These are phyloP conservation scores for Extremus antarcticus DNA, from an alignment of 495 filamentous ascomycete genomes.

Conservation along the genomic window DNA sequence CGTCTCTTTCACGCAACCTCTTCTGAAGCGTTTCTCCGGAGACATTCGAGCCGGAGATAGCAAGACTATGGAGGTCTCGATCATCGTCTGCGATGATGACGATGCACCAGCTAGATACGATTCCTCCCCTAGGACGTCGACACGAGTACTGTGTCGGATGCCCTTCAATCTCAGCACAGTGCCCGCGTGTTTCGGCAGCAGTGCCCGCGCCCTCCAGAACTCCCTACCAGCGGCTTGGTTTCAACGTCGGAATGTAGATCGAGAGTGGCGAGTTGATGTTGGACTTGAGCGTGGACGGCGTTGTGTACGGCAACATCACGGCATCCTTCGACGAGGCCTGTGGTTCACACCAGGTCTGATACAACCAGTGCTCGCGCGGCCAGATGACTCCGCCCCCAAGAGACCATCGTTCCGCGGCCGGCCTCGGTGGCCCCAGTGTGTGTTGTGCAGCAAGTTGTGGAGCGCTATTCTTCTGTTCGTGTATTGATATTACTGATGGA, in stretches of 20 bases:
- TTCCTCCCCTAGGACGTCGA: constrained; percentile 29
- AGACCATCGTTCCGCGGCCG: too few species aligned
- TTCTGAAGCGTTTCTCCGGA: constrained; percentile 63
- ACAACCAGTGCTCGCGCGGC: too few species aligned
- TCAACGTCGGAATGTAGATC: constrained; percentile 61
- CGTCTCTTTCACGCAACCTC: constrained; percentile 45
- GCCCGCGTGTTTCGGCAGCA: constrained; percentile 49
- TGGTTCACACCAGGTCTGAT: too few species aligned
- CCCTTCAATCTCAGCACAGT: constrained; percentile 58
- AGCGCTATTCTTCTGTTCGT: too few species aligned
- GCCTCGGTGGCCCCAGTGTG: too few species aligned
- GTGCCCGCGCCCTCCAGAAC: constrained; percentile 55
- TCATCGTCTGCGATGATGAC: constrained; percentile 57
- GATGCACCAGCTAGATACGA: constrained; percentile 43
- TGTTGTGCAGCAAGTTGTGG: too few species aligned
- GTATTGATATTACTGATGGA: too few species aligned
- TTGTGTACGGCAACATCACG: constrained; percentile 55
- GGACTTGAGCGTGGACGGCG: constrained; percentile 60
- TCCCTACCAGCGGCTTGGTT: constrained; percentile 60
- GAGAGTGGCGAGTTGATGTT: constrained; percentile 59
- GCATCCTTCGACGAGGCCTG: constrained; percentile 53
- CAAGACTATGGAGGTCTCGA: constrained; percentile 55
- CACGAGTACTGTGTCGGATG: constrained; percentile 46
- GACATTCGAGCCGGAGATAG: constrained; percentile 53
- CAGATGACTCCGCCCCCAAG: too few species aligned